phyloP scores from a whole-genome alignment of 208 protist genomes.

The Acanthamoeba lenticulata region DNA sequence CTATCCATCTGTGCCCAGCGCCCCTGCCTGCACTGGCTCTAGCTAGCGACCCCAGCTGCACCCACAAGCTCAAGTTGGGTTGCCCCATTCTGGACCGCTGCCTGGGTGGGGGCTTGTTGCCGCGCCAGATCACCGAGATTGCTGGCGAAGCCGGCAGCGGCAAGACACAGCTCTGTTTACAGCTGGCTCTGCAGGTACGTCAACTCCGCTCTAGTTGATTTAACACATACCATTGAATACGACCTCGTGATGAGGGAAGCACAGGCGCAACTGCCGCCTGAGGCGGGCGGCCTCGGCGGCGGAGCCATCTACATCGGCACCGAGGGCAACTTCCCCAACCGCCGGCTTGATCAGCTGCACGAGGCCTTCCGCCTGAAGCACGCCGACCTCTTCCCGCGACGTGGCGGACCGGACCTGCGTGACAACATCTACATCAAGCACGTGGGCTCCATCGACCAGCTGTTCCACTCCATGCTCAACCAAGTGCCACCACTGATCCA shows the following conservation, averaged over 20 bases:
- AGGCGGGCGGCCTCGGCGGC: conserved; percentile 78
- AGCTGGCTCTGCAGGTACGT: conserved; percentile 69
- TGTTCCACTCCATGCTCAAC: conserved; percentile 48
- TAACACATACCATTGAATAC: not conserved
- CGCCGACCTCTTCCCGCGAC: not conserved
- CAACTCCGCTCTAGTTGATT: not conserved
- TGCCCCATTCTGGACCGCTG: conserved; percentile 69
- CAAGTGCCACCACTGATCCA: conserved; percentile 64
- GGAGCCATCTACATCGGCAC: conserved; percentile 74
- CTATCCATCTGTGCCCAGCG: not conserved
- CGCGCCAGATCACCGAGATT: conserved; percentile 80
- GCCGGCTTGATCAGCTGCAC: conserved; percentile 70
- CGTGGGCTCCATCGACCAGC: conserved; percentile 45
- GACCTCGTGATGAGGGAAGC: too few relatives aligned
- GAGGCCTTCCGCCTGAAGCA: not conserved
- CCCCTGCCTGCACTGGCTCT: not conserved
- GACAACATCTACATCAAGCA: conserved; percentile 73
- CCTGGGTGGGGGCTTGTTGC: conserved; percentile 78
- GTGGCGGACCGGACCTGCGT: not conserved
- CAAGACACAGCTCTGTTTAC: conserved; percentile 81
- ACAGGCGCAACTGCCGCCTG: conserved; percentile 73
- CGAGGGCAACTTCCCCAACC: conserved; percentile 67
- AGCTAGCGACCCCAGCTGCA: not conserved
- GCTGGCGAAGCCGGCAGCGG: conserved; percentile 77
- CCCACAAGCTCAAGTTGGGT: conserved; percentile 67